Evolutionary conservation across 345 rosid species (phyloP), one percentile per base, ranked within the genome.

Genomic region (Eucalyptus urophylla): DNA sequence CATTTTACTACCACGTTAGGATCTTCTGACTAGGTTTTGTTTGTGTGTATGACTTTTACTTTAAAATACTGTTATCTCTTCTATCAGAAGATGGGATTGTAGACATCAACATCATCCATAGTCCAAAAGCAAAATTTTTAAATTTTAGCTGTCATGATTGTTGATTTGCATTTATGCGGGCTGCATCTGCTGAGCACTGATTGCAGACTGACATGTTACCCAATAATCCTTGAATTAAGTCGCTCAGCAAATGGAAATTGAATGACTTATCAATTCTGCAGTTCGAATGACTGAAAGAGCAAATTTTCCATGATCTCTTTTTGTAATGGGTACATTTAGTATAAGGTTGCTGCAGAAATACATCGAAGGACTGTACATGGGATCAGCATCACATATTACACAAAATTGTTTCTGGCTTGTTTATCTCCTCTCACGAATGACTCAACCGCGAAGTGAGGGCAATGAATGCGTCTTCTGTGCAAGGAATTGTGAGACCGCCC

Each of bases 401-500:
- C 14, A 31, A 69, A 69, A 33, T 69, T 72, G 44, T 72, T 72
- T 72, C 6, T 72, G 81, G 25, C 45, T 72, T 72, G 81, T 72
- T 67, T 72, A 37, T 33, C 81, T 72, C 25, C 81, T 17, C 81
- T 11, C 6, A 72, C 8, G 4, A 37, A 9, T 11, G 81, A 72
- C 81, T 72, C 25, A 72, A 72, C 11, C 17, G 11, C 4, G 49
- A 50, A 67, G 89, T 86, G 33, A 88, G 90, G 83, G 88, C 87
- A 25, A 87, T 25, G 88, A 92, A 94, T 49, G 53, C 43, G 24
- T 92, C 91, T 89, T 92, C 92, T 8, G 67, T 88, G 89, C 93
- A 92, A 11, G 93, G 92, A 86, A 92, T 92, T 7, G 91, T 94
- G 88, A 92, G 91, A 50, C 91, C 91, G 4, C 93, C 93, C 92